Conservation (phyloP, 2,329 filamentous ascomycete genomes). For the Penicillium sp. region DNA sequence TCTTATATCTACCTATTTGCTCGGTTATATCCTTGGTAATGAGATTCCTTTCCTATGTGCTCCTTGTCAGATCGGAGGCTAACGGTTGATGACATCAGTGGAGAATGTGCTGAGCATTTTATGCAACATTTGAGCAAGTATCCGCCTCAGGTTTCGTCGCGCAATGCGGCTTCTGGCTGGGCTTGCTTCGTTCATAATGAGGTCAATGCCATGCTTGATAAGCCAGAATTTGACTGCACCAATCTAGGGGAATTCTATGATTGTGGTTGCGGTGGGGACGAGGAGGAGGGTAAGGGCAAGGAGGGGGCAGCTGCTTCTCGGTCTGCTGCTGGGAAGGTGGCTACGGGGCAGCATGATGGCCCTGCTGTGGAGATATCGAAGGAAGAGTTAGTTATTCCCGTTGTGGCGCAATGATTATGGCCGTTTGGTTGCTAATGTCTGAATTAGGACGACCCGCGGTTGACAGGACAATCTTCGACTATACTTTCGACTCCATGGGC, state of each 20-base stretch:
- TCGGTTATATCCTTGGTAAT: constrained; percentile 62
- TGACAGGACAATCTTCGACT: constrained; percentile 12
- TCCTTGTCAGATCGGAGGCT: constrained; percentile 7
- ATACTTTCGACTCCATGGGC: constrained; percentile 2
- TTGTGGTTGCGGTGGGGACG: constrained; percentile 63
- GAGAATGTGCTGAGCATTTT: constrained; percentile 66
- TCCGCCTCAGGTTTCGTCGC: constrained; percentile 63
- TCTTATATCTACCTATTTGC: constrained; percentile 65
- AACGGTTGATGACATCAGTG: constrained; percentile 41
- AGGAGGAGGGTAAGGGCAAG: constrained; percentile 33
- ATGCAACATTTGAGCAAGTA: constrained; percentile 60
- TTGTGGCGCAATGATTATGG: neutral
- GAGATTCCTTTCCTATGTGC: neutral
- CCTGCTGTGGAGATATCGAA: constrained; percentile 38
- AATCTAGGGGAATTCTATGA: constrained; percentile 68
- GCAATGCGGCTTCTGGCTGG: constrained; percentile 64
- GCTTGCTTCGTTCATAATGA: constrained; percentile 67
- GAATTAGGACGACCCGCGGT: constrained; percentile 30
- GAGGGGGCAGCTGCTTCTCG: constrained; percentile 11
- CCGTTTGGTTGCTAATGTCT: constrained; percentile 20
- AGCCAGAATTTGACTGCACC: constrained; percentile 62
- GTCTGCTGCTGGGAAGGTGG: constrained; percentile 7
- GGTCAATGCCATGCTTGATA: constrained; percentile 62
- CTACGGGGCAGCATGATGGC: constrained; percentile 15
- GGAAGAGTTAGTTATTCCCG: constrained; percentile 33